phyloP scores from a whole-genome alignment of 345 rosid species.

The Sonneratia alba region DNA sequence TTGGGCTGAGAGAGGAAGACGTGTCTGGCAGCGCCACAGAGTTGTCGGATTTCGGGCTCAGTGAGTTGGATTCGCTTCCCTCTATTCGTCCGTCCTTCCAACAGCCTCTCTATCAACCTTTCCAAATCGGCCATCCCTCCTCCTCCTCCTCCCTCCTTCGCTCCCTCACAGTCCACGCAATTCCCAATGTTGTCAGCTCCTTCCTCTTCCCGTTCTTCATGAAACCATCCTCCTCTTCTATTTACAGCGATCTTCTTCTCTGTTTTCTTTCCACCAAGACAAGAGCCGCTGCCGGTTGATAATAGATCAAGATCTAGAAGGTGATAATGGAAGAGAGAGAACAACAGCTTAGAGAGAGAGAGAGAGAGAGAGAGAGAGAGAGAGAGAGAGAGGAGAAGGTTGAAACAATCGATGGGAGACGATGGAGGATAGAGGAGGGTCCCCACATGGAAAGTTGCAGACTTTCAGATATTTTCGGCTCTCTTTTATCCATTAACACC shows the following conservation, averaged over 20 bases:
- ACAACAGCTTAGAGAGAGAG: not conserved
- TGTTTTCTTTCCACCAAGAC: not conserved
- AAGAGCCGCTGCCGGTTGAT: not conserved
- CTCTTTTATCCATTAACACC: too few species aligned
- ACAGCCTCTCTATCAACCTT: slow-evolving; percentile 28
- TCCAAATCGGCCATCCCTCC: slow-evolving; percentile 26
- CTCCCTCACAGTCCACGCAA: not conserved
- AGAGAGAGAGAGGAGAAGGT: not conserved
- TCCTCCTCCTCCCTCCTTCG: not conserved
- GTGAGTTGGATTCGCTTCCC: slow-evolving; percentile 25
- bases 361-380: slow-evolving; percentile 1
- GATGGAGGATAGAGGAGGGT: too few species aligned
- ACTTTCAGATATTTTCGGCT: not conserved
- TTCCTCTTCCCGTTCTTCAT: not conserved
- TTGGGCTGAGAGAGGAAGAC: slow-evolving; percentile 37
- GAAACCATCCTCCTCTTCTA: not conserved
- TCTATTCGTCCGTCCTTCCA: slow-evolving; percentile 23
- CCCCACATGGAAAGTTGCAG: not conserved
- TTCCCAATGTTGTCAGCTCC: not conserved
- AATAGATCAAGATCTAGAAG: not conserved
- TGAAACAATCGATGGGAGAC: not conserved
- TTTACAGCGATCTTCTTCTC: not conserved
- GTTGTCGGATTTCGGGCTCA: slow-evolving; percentile 34
- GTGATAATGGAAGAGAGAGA: not conserved
- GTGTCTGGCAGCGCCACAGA: slow-evolving; percentile 29